Evolutionary conservation across 1,284 basidiomycete species (phyloP), one percentile per base, ranked within the genome.

Genomic region (Ceratobasidium sp.): DNA sequence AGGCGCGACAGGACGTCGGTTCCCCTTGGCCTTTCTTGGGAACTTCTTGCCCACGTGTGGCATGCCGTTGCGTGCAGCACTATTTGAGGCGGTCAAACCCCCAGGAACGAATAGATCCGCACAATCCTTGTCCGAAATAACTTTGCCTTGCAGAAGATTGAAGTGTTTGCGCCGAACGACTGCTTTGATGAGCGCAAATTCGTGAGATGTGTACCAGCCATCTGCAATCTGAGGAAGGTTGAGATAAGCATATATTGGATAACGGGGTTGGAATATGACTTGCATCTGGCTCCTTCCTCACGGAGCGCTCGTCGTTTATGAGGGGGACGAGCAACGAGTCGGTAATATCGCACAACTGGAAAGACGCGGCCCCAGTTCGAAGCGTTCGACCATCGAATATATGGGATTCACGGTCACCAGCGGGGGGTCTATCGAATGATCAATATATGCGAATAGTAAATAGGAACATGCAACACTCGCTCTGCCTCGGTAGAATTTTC

Each of bases 301-400:
- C 81, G 39, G 87, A 88, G 14, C 87, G 84, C 3, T 87, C 85
- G 75, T 91, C 88, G 74, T 92, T 85, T 72, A 97, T 92, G 86
- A 95, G 90, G 57, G 84, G 84, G 75, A 87, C 87, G 61, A 97
- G 81, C 85, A 94, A 88, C 0, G 89, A 88, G 79, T 98, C 97
- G 10, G 84, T 82, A 74, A 99, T 92, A 80, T 99, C 97, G 79
- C 92, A 93, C 5, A 99, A 84, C 80, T 98, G 96, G 80, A 94
- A 99, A 10, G 70, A 70, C 18, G 74, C 69, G 1, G 59, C 67
- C 18, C 64, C 73, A 16, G 72, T 43, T 34, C 21, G 94, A 92
- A 5, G 93, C 89, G 87, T 87, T 73, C 87, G 79, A 0, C 97
- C 97, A 79, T 99, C 94, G 78, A 98, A 99, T 43, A 94, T 86